phyloP scores from a whole-genome alignment of 768 basidiomycete genomes.

The Infundibulicybe gibba region DNA sequence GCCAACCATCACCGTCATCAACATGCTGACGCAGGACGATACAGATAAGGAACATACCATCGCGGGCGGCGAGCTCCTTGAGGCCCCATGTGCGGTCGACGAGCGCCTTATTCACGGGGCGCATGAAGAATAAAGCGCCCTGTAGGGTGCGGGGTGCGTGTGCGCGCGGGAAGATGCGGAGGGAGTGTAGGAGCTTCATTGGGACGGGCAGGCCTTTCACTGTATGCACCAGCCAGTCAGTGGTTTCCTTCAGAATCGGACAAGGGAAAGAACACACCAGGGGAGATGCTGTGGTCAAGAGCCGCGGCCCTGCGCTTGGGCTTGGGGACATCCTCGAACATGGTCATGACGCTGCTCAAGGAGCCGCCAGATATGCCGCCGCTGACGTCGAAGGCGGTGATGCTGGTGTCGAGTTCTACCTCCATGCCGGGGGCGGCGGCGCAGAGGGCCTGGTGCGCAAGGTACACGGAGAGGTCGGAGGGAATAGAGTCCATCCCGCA shows the following conservation, averaged over 20 bases:
- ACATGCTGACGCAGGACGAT: no score
- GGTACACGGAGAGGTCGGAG: conserved; percentile 64
- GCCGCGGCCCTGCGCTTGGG: conserved; percentile 26
- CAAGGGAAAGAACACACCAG: conserved; percentile 23
- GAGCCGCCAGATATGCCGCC: conserved; percentile 68
- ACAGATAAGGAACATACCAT: conserved; percentile 11
- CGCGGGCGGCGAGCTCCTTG: conserved; percentile 27
- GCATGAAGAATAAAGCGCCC: conserved; percentile 40
- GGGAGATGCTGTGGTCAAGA: conserved; percentile 35
- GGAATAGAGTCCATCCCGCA: conserved; percentile 80
- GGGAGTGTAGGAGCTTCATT: no score
- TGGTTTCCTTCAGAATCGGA: no score
- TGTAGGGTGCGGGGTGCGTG: conserved; percentile 10
- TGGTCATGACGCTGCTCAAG: conserved; percentile 33
- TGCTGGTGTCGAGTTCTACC: conserved; percentile 47
- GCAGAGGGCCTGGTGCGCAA: conserved; percentile 70
- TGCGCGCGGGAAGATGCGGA: no score
- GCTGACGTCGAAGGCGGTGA: conserved; percentile 42
- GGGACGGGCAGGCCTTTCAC: no score
- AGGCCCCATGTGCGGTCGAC: conserved; percentile 48
- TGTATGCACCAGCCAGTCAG: no score
- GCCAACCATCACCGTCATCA: neutral
- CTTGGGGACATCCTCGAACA: conserved; percentile 33
- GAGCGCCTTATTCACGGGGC: conserved; percentile 30
- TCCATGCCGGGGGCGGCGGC: conserved; percentile 14